These are phyloP conservation scores for Capniomyces stellatus DNA, from an alignment of 371 early-diverging fungal genomes.

Conservation along the genomic window DNA sequence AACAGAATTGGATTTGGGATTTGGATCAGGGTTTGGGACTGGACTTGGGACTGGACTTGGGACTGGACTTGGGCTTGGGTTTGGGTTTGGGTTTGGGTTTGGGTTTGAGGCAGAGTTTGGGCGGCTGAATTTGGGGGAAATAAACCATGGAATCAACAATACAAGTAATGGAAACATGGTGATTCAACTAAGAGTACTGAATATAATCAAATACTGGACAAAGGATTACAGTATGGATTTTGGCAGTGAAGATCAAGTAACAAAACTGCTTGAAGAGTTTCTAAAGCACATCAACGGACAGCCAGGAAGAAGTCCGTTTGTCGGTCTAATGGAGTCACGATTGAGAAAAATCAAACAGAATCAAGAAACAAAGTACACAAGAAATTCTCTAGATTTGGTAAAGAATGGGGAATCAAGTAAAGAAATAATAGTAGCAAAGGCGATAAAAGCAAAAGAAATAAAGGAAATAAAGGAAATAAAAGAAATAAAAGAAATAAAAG, in stretches of 20 bases:
- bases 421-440: background rate
- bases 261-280: slow-evolving; percentile 23
- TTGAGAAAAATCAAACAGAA: background rate
- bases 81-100: too few relatives aligned
- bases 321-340: slow-evolving; percentile 3
- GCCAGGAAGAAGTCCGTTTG: slow-evolving; percentile 16
- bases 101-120: too few relatives aligned
- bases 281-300: slow-evolving; percentile 18
- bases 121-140: too few relatives aligned
- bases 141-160: too few relatives aligned
- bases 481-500: too few relatives aligned
- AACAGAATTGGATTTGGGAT: too few relatives aligned
- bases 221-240: slow-evolving; percentile 33
- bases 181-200: slow-evolving; percentile 35
- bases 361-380: background rate
- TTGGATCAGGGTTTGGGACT: slow-evolving; percentile 1
- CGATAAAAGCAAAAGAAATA: too few relatives aligned
- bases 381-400: background rate
- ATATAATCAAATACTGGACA: slow-evolving; percentile 44
- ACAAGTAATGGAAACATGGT: slow-evolving; percentile 29
- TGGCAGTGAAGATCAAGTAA: slow-evolving; percentile 17
- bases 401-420: background rate
- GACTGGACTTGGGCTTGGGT: slow-evolving; percentile 14
- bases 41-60: background rate
- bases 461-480: too few relatives aligned